Conservation (phyloP, 257 asterid genomes). For the Scutellaria galericulata region DNA sequence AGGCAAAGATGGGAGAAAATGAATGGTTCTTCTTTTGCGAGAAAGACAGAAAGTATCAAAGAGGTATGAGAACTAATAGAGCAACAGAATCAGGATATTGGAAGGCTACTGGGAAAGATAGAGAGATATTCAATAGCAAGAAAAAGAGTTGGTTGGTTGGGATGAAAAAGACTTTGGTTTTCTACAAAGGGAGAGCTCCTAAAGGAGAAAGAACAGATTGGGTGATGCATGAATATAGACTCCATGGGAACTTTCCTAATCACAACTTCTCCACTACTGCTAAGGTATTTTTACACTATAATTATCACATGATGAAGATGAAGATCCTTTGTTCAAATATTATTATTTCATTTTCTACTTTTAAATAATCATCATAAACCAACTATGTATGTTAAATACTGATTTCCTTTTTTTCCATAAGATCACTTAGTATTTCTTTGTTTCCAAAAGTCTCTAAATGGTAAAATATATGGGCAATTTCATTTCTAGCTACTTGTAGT, state of each 20-base stretch:
- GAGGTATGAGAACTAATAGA: slow-evolving; percentile 63
- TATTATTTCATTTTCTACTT: too few relatives aligned
- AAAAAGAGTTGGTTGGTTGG: slow-evolving; percentile 46
- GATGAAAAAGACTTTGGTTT: slow-evolving; percentile 77
- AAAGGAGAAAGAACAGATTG: slow-evolving; percentile 64
- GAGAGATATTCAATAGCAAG: slow-evolving; percentile 19
- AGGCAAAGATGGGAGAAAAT: slow-evolving; percentile 30
- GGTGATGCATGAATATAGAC: slow-evolving; percentile 73
- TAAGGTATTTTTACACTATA: background rate
- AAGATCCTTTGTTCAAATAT: too few relatives aligned
- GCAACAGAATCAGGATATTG: slow-evolving; percentile 56
- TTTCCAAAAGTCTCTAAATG: too few relatives aligned
- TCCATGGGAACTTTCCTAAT: slow-evolving; percentile 44
- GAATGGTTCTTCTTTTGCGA: slow-evolving; percentile 30
- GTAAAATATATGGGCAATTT: too few relatives aligned
- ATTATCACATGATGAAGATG: too few relatives aligned
- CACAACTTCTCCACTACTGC: slow-evolving; percentile 30
- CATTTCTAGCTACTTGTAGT: too few relatives aligned
- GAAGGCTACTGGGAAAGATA: slow-evolving; percentile 69
- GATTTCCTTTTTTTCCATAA: too few relatives aligned
- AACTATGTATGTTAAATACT: too few relatives aligned
- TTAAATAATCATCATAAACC: too few relatives aligned
- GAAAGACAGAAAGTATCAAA: slow-evolving; percentile 57
- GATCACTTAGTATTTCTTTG: too few relatives aligned
- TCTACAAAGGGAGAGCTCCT: slow-evolving; percentile 78